Conservation (phyloP, 192 early-diverging fungal genomes). For the Rhizoclosmatium globosum region DNA sequence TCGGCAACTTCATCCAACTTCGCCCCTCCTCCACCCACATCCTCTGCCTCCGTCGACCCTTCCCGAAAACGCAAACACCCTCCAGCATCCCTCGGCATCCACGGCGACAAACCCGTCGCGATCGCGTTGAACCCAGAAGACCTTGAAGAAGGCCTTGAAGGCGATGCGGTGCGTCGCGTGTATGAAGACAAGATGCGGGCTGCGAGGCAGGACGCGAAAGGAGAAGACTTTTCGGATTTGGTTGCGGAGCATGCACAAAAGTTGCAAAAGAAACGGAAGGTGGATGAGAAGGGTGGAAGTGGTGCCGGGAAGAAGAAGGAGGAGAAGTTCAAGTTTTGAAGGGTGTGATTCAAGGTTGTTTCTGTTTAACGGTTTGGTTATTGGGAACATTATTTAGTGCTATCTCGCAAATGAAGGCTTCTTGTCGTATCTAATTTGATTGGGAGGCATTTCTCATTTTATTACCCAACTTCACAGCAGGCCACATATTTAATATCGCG, state of each 20-base stretch:
- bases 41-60: background rate
- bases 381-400: too few species aligned
- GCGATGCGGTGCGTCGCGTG: slow-evolving; percentile 75
- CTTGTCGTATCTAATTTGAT: too few species aligned
- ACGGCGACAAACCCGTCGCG: slow-evolving; percentile 69
- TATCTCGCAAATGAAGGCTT: too few species aligned
- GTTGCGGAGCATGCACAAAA: slow-evolving; percentile 82
- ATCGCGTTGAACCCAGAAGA: slow-evolving; percentile 91
- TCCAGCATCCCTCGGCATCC: background rate
- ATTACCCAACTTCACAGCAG: too few species aligned
- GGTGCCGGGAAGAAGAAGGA: slow-evolving; percentile 51
- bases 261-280: slow-evolving; percentile 74
- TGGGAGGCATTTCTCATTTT: too few species aligned
- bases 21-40: slow-evolving; percentile 24
- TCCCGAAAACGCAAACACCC: slow-evolving; percentile 59
- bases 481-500: too few species aligned
- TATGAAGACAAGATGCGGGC: slow-evolving; percentile 75
- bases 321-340: slow-evolving; percentile 60
- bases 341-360: too few species aligned
- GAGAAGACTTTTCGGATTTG: slow-evolving; percentile 88
- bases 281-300: slow-evolving; percentile 55
- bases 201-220: slow-evolving; percentile 37
- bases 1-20: slow-evolving; percentile 53
- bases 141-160: slow-evolving; percentile 77
- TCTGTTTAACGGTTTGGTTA: too few species aligned